Percentiles rank a stretch among this genome's conserved stretches.
phyloP scores from a whole-genome alignment of 2,329 filamentous ascomycete species.

The Colletotrichum sojae region DNA sequence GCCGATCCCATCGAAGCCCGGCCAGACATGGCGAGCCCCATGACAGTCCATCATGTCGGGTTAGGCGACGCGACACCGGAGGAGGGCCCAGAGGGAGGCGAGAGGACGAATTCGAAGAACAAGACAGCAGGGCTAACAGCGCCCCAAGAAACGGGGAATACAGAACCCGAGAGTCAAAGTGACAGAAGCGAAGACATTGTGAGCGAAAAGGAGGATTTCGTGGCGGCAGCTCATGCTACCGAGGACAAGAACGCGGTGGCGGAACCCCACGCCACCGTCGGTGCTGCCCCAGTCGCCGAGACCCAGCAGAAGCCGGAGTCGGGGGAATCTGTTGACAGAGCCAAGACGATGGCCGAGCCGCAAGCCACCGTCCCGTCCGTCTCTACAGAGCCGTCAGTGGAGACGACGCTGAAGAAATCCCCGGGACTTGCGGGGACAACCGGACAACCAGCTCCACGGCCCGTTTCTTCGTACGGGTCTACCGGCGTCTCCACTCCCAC shows the following conservation, averaged over 20 bases:
- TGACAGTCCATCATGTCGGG: conserved; percentile 20
- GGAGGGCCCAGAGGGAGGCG: not conserved
- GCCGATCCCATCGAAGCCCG: conserved; percentile 12
- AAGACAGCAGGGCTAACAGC: conserved; percentile 31
- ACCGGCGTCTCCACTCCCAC: conserved; percentile 30
- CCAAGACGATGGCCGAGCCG: not conserved
- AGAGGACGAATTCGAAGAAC: conserved; percentile 1
- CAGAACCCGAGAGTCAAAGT: conserved; percentile 40
- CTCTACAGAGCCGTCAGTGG: not conserved
- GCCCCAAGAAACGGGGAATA: conserved; percentile 38
- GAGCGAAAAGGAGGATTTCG: conserved; percentile 15
- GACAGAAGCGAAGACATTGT: conserved; percentile 25
- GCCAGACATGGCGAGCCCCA: conserved; percentile 17
- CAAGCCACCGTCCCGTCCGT: not conserved
- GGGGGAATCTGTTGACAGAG: not conserved
- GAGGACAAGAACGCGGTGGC: conserved; percentile 4
- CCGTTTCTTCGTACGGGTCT: not conserved
- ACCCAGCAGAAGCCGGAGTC: not conserved
- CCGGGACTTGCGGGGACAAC: not conserved
- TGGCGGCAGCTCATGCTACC: conserved; percentile 3
- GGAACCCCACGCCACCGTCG: not conserved
- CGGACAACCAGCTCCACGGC: not conserved
- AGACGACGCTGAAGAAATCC: not conserved
- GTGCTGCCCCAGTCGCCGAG: conserved; percentile 7
- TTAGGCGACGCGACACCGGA: not conserved